Conservation (phyloP, 2,329 filamentous ascomycete species). For the Incumbomyces delicatus region DNA sequence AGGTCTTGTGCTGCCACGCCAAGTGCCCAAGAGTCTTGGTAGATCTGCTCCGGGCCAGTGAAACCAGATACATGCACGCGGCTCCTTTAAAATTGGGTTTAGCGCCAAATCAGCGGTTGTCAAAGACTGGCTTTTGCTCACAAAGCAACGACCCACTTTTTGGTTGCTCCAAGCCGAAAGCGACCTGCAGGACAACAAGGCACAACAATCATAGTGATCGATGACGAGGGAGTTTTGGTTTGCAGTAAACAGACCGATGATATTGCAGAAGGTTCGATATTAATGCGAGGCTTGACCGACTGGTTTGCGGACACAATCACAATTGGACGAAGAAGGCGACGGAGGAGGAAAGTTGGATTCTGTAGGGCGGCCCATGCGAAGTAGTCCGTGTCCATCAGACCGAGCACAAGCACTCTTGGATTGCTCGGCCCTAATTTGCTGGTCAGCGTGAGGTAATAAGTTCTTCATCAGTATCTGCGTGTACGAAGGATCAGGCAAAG, state of each 20-base stretch:
- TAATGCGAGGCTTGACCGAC: too few relatives aligned
- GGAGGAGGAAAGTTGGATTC: not conserved
- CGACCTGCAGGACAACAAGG: not conserved
- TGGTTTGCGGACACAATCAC: not conserved
- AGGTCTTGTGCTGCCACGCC: not conserved
- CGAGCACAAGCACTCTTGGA: slow-evolving; percentile 6
- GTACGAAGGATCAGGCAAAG: too few relatives aligned
- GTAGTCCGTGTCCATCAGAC: not conserved
- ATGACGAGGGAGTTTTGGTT: too few relatives aligned
- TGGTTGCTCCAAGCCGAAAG: not conserved
- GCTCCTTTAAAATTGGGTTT: not conserved
- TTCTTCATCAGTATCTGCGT: too few relatives aligned
- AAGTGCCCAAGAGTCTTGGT: slow-evolving; percentile 3
- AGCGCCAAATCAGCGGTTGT: not conserved
- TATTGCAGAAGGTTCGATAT: too few relatives aligned
- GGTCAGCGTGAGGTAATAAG: too few relatives aligned
- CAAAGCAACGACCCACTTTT: slow-evolving; percentile 2
- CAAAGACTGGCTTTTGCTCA: slow-evolving; percentile 1
- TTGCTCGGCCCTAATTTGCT: not conserved
- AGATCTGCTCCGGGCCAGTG: not conserved
- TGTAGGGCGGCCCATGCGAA: too few relatives aligned
- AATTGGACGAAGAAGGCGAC: not conserved
- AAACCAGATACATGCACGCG: not conserved
- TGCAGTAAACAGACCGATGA: too few relatives aligned
- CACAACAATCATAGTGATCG: not conserved